A percentile compares a stretch with the other conserved stretches of the same genome.
phyloP scores from a whole-genome alignment of 768 basidiomycete species.

The Naganishia vishniacii region DNA sequence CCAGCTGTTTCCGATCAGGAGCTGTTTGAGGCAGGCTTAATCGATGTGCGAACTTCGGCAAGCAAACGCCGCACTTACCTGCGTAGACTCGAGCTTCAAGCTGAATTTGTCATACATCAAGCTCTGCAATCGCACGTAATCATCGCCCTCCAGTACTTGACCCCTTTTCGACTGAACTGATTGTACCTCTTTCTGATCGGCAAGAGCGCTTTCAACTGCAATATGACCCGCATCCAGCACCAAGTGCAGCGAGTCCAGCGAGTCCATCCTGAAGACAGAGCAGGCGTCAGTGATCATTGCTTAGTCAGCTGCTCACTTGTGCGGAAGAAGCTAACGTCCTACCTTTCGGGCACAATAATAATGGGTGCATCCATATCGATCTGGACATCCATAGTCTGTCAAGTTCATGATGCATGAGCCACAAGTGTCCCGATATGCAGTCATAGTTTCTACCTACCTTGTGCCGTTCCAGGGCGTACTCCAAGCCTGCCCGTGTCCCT shows the following conservation, averaged over 20 bases:
- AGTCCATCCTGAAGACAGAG: conserved; percentile 61
- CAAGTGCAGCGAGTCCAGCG: conserved; percentile 71
- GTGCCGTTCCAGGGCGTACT: conserved; percentile 85
- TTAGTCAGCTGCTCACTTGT: neutral
- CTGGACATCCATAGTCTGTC: conserved; percentile 77
- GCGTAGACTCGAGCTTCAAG: conserved; percentile 76
- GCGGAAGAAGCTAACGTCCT: conserved; percentile 33
- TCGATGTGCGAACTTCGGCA: neutral
- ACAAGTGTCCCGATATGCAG: neutral
- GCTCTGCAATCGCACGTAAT: conserved; percentile 76
- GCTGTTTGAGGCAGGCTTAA: conserved; percentile 54
- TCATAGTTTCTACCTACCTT: conserved; percentile 53
- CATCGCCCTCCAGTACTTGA: conserved; percentile 76
- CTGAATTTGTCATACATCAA: conserved; percentile 91
- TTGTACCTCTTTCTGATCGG: conserved; percentile 70
- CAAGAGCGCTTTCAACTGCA: conserved; percentile 82
- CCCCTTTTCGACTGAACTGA: conserved; percentile 76
- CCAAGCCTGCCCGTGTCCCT: conserved; percentile 87
- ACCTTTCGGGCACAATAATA: conserved; percentile 95
- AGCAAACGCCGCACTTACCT: conserved; percentile 55
- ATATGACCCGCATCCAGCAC: conserved; percentile 96
- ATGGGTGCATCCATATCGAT: conserved; percentile 95
- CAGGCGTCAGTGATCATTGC: conserved; percentile 13
- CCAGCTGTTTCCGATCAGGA: conserved; percentile 79
- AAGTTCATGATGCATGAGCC: neutral